These are phyloP conservation scores for Plantago ovata DNA, from an alignment of 257 asterid genomes.

Conservation along the genomic window DNA sequence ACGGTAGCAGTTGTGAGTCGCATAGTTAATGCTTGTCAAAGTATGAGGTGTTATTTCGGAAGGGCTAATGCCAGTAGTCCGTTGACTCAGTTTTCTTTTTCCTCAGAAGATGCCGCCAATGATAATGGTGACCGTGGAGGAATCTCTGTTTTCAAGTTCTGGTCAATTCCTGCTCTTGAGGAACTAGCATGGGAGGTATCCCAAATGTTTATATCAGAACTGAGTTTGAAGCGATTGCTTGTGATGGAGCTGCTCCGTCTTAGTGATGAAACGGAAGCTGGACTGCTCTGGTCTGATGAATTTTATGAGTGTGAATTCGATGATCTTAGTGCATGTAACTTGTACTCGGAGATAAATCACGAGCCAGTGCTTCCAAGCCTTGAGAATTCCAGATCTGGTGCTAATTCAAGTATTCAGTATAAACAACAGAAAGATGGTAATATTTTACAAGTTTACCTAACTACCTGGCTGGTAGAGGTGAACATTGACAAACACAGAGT, in stretches of 20 bases:
- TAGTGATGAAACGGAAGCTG: conserved; percentile 30
- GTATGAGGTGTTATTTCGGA: conserved; percentile 65
- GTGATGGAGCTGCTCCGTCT: conserved; percentile 63
- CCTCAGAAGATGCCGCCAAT: conserved; percentile 31
- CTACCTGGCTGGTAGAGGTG: conserved; percentile 76
- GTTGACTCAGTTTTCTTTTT: too few species aligned
- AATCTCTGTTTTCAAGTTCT: conserved; percentile 59
- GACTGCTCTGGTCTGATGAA: conserved; percentile 61
- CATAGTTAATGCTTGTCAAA: conserved; percentile 50
- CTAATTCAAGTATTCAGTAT: too few species aligned
- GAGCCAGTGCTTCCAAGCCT: conserved; percentile 40
- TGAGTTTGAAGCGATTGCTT: conserved; percentile 69
- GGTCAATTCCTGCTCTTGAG: conserved; percentile 60
- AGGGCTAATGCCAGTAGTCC: conserved; percentile 47
- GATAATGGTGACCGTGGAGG: conserved; percentile 74
- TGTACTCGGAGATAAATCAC: conserved; percentile 35
- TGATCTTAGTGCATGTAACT: too few species aligned
- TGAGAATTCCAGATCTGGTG: conserved; percentile 27
- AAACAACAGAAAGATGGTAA: conserved; percentile 38
- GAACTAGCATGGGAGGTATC: conserved; percentile 55
- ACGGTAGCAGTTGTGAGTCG: conserved; percentile 55
- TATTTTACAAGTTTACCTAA: conserved; percentile 64
- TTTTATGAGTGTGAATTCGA: conserved; percentile 63
- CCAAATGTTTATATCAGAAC: conserved; percentile 66
- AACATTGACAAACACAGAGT: conserved; percentile 65